Base-by-base conservation (phyloP, 257 asterid genomes). In the Ilex aquifolium region DNA sequence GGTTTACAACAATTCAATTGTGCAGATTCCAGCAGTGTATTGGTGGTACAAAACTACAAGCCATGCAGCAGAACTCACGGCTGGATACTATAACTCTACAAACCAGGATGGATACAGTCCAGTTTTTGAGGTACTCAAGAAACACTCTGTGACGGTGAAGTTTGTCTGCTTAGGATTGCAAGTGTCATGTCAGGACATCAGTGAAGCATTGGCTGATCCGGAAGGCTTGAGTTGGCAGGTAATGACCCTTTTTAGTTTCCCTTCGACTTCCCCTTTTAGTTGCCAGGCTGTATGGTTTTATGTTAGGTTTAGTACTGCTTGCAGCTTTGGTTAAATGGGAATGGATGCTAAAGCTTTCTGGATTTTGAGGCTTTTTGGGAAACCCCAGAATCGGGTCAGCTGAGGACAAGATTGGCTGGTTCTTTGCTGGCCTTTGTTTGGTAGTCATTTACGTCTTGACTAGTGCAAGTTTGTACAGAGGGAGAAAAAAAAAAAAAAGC, bases 31-130 rank as follows among this genome's bases (percentile, higher is more conserved):
- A 30, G 77, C 85, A 39, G 72, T 84, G 39, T 69, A 76, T 76
- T 87, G 95, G 95, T 87, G 92, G 95, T 87, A 82, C 68, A 82
- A 77, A 77, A 80, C 88, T 14, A 61, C 77, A 30, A 87, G 95
- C 73, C 95, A 87, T 69, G 88, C 95, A 44, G 88, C 92, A 12
- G 92, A 87, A 77, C 87, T 87, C 69, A 84, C 95, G 3, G 85
- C 92, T 67, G 95, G 95, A 59, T 87, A 76, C 63, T 71, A 73
- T 57, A 87, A 87, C 78, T 74, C 88, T 27, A 69, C 79, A 9
- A 80, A 87, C 73, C 86, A 69, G 65, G 88, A 87, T 46, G 92
- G 95, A 15, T 87, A 84, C 68, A 76, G 88, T 52, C 72, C 59
- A 42, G 57, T 87, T 59, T 80, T 82, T 60, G 80, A 80, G 21